Evolutionary conservation across 169 alveolate genomes (phyloP).

Genomic region (Eimeria zaria): DNA sequence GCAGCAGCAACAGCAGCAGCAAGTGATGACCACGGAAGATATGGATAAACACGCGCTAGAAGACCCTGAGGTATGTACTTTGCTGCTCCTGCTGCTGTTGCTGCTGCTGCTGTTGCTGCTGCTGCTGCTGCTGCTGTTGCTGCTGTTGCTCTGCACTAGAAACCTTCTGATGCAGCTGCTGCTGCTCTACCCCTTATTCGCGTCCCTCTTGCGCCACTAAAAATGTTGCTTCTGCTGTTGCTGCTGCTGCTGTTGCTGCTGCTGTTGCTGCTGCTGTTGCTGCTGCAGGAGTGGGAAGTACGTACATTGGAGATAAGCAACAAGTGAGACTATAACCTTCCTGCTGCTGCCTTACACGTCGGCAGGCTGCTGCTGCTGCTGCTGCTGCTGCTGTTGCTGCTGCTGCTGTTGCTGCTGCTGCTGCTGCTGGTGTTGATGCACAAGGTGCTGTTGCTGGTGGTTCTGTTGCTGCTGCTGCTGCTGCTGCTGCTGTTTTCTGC

Average conservation of each 20-base stretch:
- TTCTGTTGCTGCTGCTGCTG: background rate
- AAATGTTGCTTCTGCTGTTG: too few relatives aligned
- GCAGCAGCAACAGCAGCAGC: constrained; percentile 30
- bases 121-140: constrained; percentile 13
- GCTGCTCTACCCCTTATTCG: too few relatives aligned
- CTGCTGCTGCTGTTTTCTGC: constrained; percentile 10
- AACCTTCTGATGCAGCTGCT: too few relatives aligned
- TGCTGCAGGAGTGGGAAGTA: constrained; percentile 53
- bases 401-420: background rate
- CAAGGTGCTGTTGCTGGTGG: too few relatives aligned
- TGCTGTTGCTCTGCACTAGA: constrained; percentile 41
- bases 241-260: background rate
- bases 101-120: constrained; percentile 25
- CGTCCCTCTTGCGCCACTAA: too few relatives aligned
- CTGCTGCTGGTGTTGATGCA: too few relatives aligned
- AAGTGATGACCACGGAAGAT: too few relatives aligned
- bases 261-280: constrained; percentile 46
- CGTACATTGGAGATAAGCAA: constrained; percentile 37
- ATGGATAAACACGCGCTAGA: background rate
- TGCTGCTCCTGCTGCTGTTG: constrained; percentile 15
- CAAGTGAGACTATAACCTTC: constrained; percentile 3
- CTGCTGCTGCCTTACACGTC: constrained; percentile 18
- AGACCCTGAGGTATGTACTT: background rate
- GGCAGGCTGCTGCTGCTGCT: constrained; percentile 11
- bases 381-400: background rate